Conservation (phyloP, 2,329 filamentous ascomycete genomes). For the Paecilomyces sp. region DNA sequence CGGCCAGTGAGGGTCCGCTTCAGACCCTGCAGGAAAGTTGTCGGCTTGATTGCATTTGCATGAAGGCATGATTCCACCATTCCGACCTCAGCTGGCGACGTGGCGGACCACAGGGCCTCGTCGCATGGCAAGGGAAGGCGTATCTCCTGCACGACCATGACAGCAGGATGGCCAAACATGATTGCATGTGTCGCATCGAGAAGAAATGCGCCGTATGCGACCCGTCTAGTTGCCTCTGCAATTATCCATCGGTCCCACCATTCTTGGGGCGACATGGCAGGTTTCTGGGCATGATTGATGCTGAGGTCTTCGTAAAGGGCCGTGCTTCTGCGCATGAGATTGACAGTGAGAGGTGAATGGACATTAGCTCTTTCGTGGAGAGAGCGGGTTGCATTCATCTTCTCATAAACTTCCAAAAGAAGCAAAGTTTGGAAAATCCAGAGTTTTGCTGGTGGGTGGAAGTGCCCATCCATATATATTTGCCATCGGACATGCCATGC, state of each 20-base stretch:
- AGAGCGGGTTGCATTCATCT: slow-evolving; percentile 90
- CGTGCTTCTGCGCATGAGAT: slow-evolving; percentile 86
- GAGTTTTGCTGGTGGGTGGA: slow-evolving; percentile 86
- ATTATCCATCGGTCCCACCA: slow-evolving; percentile 97
- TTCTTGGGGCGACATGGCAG: slow-evolving; percentile 65
- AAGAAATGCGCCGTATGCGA: slow-evolving; percentile 88
- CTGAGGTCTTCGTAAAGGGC: slow-evolving; percentile 85
- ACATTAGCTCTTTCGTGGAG: slow-evolving; percentile 94
- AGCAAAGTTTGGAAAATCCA: slow-evolving; percentile 94
- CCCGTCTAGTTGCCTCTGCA: slow-evolving; percentile 80
- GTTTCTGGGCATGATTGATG: slow-evolving; percentile 64
- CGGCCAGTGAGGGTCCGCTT: slow-evolving; percentile 84
- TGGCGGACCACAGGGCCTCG: slow-evolving; percentile 85
- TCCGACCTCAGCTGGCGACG: slow-evolving; percentile 77
- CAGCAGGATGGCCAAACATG: slow-evolving; percentile 95
- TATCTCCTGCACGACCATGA: slow-evolving; percentile 97
- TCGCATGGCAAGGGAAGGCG: slow-evolving; percentile 85
- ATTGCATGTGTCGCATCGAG: slow-evolving; percentile 94
- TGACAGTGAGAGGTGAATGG: slow-evolving; percentile 91
- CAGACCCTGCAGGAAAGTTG: slow-evolving; percentile 82
- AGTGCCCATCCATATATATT: slow-evolving; percentile 85
- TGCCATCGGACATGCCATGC: slow-evolving; percentile 94
- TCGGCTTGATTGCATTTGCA: slow-evolving; percentile 74
- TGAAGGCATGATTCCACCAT: slow-evolving; percentile 73
- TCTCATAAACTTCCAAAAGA: slow-evolving; percentile 88